Conservation (phyloP, 2,329 filamentous ascomycete species). For the Achaetomium macrosporum region DNA sequence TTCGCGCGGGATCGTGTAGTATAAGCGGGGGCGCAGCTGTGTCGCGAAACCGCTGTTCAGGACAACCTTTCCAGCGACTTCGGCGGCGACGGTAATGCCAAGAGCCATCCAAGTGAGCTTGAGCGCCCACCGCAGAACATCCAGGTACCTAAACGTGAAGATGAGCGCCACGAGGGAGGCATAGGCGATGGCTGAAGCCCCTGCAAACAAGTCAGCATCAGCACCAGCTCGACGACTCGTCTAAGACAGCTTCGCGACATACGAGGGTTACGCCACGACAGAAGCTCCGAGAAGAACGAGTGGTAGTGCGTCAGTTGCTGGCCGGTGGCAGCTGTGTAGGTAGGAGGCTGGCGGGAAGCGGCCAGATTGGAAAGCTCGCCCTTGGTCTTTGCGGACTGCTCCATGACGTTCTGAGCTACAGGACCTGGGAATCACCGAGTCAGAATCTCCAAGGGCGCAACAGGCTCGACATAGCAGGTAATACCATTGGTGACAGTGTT, state of each 20-base stretch:
- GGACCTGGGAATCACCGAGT: constrained; percentile 39
- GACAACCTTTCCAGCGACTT: constrained; percentile 55
- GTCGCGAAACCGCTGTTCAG: constrained; percentile 58
- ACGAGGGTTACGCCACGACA: constrained; percentile 66
- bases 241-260: constrained; percentile 29
- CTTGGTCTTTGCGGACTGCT: constrained; percentile 49
- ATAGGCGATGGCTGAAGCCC: constrained; percentile 61
- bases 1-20: constrained; percentile 60
- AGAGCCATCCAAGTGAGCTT: constrained; percentile 61
- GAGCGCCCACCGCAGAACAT: constrained; percentile 58
- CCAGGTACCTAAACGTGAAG: constrained; percentile 59
- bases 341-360: constrained; percentile 50
- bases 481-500: constrained; percentile 44
- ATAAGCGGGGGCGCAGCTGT: constrained; percentile 60
- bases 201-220: constrained; percentile 31
- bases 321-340: constrained; percentile 50
- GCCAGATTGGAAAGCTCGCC: constrained; percentile 54
- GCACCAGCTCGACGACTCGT: constrained; percentile 24
- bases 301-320: constrained; percentile 64
- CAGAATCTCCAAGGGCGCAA: constrained; percentile 11
- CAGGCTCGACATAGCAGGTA: not conserved
- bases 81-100: constrained; percentile 54
- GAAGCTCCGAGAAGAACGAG: constrained; percentile 62
- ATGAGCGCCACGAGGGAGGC: constrained; percentile 52
- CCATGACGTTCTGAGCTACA: constrained; percentile 53